A percentile compares a stretch with the other conserved stretches of the same genome.
Evolutionary conservation across 768 basidiomycete genomes (phyloP).

Genomic region (Cantharellus anzutake): DNA sequence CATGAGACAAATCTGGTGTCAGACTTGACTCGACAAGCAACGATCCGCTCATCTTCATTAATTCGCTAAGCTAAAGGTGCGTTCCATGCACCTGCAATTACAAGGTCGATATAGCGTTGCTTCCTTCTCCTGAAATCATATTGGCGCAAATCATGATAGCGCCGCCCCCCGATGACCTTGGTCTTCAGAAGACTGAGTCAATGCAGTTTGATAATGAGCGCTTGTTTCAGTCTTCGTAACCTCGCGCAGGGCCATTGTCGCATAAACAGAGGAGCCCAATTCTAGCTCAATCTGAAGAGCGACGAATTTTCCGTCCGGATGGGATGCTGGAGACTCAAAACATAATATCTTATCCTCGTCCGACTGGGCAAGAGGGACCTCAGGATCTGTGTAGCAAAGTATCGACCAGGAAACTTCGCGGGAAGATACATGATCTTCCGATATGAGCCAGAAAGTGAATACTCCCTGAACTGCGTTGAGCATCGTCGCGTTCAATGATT

Average conservation of each 20-base stretch:
- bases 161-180: conserved; percentile 51
- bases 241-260: conserved; percentile 94
- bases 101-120: no score
- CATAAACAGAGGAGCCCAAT: conserved; percentile 87
- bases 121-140: no score
- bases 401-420: conserved; percentile 64
- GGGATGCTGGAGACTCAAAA: conserved; percentile 48
- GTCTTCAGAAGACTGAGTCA: conserved; percentile 64
- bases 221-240: conserved; percentile 92
- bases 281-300: conserved; percentile 72
- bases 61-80: no score
- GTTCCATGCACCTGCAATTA: no score
- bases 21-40: no score
- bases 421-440: conserved; percentile 73
- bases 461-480: conserved; percentile 39
- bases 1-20: no score
- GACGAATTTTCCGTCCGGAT: conserved; percentile 61
- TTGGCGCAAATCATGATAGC: no score
- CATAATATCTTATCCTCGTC: conserved; percentile 87
- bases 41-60: no score
- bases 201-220: conserved; percentile 67
- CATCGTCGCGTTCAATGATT: conserved; percentile 2
- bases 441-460: conserved; percentile 83
- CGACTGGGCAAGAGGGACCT: conserved; percentile 77
- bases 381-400: conserved; percentile 81